These are phyloP conservation scores for Rehmannia glutinosa DNA, from an alignment of 257 asterid genomes.

Conservation along the genomic window DNA sequence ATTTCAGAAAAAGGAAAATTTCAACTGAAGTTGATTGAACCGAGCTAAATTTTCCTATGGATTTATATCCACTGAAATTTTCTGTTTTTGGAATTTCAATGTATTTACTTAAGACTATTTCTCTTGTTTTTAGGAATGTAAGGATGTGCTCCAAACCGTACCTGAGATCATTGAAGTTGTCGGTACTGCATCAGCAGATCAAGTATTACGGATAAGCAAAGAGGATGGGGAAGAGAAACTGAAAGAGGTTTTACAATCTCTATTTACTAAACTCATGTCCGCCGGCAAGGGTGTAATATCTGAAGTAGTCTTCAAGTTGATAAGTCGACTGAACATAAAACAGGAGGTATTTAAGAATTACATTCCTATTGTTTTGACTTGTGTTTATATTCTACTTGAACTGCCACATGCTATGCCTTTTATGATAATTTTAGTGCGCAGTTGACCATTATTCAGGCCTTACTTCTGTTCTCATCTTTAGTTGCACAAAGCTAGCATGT, in stretches of 20 bases:
- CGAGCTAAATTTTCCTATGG: background rate
- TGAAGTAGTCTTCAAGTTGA: constrained; percentile 54
- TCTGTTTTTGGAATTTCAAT: background rate
- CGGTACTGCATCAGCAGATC: constrained; percentile 43
- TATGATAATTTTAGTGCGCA: too few species aligned
- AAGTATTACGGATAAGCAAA: constrained; percentile 32
- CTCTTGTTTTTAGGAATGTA: constrained; percentile 60
- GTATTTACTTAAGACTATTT: constrained; percentile 6
- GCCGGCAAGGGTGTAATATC: constrained; percentile 52
- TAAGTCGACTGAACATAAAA: constrained; percentile 51
- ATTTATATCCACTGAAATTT: too few species aligned
- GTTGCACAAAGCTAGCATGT: too few species aligned
- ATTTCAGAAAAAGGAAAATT: too few species aligned
- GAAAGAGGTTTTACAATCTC: constrained; percentile 51
- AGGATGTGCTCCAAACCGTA: constrained; percentile 55
- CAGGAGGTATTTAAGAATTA: constrained; percentile 43
- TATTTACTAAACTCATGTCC: constrained; percentile 72
- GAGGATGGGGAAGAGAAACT: constrained; percentile 48
- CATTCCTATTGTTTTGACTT: background rate
- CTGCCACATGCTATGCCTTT: too few species aligned
- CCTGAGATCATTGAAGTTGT: constrained; percentile 93
- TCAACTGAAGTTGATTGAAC: too few species aligned
- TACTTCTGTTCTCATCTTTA: too few species aligned
- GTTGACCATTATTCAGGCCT: too few species aligned
- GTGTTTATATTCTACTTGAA: too few species aligned